A percentile compares a stretch with the other conserved stretches of the same genome.
phyloP scores from a whole-genome alignment of 352 stramenopile genomes.

The Globisporangium echinulatum region DNA sequence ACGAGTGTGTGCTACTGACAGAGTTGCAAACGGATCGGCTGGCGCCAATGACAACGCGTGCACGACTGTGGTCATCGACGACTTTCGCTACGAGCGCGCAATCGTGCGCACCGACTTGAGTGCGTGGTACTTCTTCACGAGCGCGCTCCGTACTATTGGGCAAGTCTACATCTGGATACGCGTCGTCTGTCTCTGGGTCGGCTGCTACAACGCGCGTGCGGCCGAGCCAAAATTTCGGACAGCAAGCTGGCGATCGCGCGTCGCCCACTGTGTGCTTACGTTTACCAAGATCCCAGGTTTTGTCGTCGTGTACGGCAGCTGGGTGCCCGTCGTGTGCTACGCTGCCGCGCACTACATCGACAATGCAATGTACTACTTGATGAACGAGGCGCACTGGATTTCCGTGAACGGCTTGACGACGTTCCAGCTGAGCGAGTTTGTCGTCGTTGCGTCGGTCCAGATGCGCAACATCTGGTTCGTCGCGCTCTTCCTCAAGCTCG shows the following conservation, averaged over 20 bases:
- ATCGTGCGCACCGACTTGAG: slow-evolving; percentile 26
- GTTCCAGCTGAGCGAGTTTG: slow-evolving; percentile 17
- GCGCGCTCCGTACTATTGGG: slow-evolving; percentile 17
- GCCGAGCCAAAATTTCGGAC: slow-evolving; percentile 12
- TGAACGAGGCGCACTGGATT: slow-evolving; percentile 15
- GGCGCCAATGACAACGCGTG: slow-evolving; percentile 8
- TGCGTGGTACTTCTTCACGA: slow-evolving; percentile 24
- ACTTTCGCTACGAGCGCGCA: slow-evolving; percentile 49
- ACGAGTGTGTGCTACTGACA: slow-evolving; percentile 6
- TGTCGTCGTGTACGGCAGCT: slow-evolving; percentile 30
- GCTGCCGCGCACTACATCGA: slow-evolving; percentile 22
- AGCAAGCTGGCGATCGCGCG: background rate
- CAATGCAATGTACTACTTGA: slow-evolving; percentile 14
- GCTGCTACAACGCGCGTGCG: slow-evolving; percentile 15
- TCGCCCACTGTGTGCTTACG: slow-evolving; percentile 6
- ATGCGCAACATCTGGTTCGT: slow-evolving; percentile 33
- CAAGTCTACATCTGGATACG: slow-evolving; percentile 50
- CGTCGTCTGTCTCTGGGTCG: slow-evolving; percentile 15
- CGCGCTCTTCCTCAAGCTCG: background rate
- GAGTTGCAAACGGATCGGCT: slow-evolving; percentile 15
- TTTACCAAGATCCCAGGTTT: slow-evolving; percentile 22
- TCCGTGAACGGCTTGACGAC: slow-evolving; percentile 11
- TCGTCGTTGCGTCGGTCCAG: slow-evolving; percentile 17
- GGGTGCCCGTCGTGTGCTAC: slow-evolving; percentile 26
- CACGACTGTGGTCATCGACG: slow-evolving; percentile 30